phyloP scores from a whole-genome alignment of 306 rosid genomes.

The Castanea mollissima region DNA sequence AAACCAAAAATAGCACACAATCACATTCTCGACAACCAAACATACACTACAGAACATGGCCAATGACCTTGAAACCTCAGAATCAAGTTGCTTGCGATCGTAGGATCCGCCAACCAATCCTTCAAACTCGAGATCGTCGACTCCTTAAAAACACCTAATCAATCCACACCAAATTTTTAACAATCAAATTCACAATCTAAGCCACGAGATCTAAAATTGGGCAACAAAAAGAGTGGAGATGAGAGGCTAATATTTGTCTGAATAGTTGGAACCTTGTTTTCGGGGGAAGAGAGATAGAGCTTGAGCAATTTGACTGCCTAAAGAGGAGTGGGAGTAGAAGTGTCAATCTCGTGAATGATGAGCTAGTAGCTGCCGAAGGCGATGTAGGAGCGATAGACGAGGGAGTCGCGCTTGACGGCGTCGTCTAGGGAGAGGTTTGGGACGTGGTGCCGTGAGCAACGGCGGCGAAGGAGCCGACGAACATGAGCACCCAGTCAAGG shows the following conservation, averaged over 20 bases:
- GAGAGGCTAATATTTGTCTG: no score
- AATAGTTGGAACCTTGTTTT: slow-evolving; percentile 44
- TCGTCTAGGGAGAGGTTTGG: slow-evolving; percentile 74
- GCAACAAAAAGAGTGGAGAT: no score
- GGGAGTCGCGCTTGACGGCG: slow-evolving; percentile 65
- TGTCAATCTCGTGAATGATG: slow-evolving; percentile 75
- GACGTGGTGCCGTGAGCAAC: slow-evolving; percentile 7
- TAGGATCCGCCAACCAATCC: slow-evolving; percentile 86
- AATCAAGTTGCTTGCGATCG: slow-evolving; percentile 62
- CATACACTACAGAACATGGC: no score
- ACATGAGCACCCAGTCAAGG: no score
- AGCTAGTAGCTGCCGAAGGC: slow-evolving; percentile 79
- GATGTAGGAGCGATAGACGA: slow-evolving; percentile 86
- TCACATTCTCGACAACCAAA: no score
- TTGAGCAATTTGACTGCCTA: slow-evolving; percentile 94
- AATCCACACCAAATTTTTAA: no score
- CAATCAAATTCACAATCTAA: not conserved
- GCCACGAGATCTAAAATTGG: not conserved
- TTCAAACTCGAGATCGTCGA: slow-evolving; percentile 59
- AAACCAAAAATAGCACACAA: no score
- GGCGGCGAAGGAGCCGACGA: no score
- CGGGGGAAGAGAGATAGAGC: slow-evolving; percentile 71
- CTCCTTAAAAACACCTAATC: slow-evolving; percentile 31
- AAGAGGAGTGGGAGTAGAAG: slow-evolving; percentile 81
- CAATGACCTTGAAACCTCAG: slow-evolving; percentile 35